Conservation (phyloP, 176 grass and related monocot species). For the Carex parvula region DNA sequence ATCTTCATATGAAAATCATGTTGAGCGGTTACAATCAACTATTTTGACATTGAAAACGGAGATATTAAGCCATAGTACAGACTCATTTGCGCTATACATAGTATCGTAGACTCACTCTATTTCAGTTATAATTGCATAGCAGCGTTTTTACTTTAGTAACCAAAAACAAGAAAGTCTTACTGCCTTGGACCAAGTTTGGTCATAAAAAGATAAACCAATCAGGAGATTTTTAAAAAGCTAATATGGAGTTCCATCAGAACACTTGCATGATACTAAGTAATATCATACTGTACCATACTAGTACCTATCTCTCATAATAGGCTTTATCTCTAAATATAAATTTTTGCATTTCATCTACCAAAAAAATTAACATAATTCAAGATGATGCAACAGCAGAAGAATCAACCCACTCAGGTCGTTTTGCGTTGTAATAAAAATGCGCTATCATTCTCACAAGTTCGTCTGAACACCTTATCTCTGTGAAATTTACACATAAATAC, state of each 20-base stretch:
- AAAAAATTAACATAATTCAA: neutral
- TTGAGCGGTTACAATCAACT: no score
- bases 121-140: no score
- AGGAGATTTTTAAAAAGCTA: neutral
- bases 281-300: neutral
- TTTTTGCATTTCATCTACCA: neutral
- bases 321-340: neutral
- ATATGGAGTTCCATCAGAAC: neutral
- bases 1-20: no score
- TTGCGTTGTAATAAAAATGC: constrained; percentile 96
- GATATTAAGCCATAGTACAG: no score
- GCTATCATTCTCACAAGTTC: constrained; percentile 65
- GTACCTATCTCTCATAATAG: neutral
- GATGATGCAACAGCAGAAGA: constrained; percentile 40
- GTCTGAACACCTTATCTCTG: constrained; percentile 67
- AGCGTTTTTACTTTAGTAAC: neutral
- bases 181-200: neutral
- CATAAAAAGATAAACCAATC: neutral
- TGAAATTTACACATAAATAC: neutral
- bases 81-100: no score
- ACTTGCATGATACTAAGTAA: neutral
- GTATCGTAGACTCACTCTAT: no score
- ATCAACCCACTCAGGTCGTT: constrained; percentile 73
- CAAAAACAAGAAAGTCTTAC: neutral
- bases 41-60: no score